phyloP scores from a whole-genome alignment of 148 eudicot genomes.

The Amaranthus hypochondriacus region DNA sequence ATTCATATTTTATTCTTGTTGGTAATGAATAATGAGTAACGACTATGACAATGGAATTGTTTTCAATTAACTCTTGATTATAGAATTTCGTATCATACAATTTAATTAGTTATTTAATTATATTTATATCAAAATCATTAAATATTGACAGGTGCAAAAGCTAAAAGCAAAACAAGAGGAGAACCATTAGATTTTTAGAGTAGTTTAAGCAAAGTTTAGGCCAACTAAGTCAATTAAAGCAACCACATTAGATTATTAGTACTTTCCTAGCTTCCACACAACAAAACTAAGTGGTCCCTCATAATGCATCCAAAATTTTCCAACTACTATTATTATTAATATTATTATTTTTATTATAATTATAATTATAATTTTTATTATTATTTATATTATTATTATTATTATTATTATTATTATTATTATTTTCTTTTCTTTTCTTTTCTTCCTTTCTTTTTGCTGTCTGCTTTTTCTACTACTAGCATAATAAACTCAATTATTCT shows the following conservation, averaged over 20 bases:
- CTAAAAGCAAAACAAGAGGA: slow-evolving; percentile 12
- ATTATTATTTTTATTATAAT: background rate
- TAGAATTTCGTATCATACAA: too few species aligned
- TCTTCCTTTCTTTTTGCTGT: background rate
- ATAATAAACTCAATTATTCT: background rate
- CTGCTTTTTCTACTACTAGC: background rate
- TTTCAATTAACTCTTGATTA: too few species aligned
- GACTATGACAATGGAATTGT: too few species aligned
- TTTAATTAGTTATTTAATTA: too few species aligned
- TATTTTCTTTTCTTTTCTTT: background rate
- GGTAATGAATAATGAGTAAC: too few species aligned
- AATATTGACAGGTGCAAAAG: slow-evolving; percentile 12
- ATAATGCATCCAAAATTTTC: slow-evolving; percentile 28
- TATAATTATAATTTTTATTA: background rate
- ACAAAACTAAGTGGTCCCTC: slow-evolving; percentile 23
- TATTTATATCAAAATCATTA: background rate
- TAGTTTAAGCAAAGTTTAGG: slow-evolving; percentile 32
- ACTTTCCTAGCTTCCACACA: slow-evolving; percentile 20
- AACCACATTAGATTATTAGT: slow-evolving; percentile 15
- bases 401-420: too few species aligned
- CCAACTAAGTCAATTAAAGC: slow-evolving; percentile 28
- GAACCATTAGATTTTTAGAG: slow-evolving; percentile 4
- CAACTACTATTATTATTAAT: slow-evolving; percentile 12
- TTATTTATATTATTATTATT: background rate
- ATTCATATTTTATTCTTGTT: too few species aligned